phyloP scores from a whole-genome alignment of 495 filamentous ascomycete genomes.

The Xylaria longipes region DNA sequence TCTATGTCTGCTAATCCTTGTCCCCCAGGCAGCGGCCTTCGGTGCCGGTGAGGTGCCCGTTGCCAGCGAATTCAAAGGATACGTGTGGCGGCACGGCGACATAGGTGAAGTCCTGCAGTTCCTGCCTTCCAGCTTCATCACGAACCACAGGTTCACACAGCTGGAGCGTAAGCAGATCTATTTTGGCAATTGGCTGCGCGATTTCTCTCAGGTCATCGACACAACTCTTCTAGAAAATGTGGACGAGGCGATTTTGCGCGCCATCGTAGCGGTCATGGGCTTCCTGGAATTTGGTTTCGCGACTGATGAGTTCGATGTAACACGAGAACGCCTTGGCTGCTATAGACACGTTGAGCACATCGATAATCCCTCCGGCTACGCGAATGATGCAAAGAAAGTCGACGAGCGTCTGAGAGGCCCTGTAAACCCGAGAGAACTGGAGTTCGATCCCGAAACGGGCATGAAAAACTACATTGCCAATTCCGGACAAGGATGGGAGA shows the following conservation, averaged over 20 bases:
- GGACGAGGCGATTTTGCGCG: conserved; percentile 72
- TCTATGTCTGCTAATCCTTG: conserved; percentile 57
- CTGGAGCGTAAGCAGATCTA: conserved; percentile 76
- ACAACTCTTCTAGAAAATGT: conserved; percentile 77
- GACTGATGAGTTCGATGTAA: conserved; percentile 84
- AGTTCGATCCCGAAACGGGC: conserved; percentile 66
- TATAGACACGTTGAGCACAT: conserved; percentile 87
- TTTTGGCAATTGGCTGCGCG: conserved; percentile 79
- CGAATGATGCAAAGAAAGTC: conserved; percentile 73
- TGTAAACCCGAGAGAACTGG: conserved; percentile 71
- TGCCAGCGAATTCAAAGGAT: conserved; percentile 78
- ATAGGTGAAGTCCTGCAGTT: conserved; percentile 31
- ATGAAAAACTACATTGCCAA: conserved; percentile 80
- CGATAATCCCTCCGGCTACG: conserved; percentile 65
- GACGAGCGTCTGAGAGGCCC: conserved; percentile 72
- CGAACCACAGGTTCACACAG: conserved; percentile 82
- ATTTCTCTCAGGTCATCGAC: conserved; percentile 70
- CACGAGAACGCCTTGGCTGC: conserved; percentile 76
- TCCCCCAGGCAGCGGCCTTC: conserved; percentile 67
- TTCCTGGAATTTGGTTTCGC: conserved; percentile 86
- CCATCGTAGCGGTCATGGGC: conserved; percentile 75
- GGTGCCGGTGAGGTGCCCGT: conserved; percentile 83
- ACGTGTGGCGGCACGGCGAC: conserved; percentile 83
- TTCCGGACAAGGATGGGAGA: conserved; percentile 67
- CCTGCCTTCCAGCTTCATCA: conserved; percentile 71